phyloP scores from a whole-genome alignment of 352 stramenopile genomes.

The Phytophthora chlamydospora region DNA sequence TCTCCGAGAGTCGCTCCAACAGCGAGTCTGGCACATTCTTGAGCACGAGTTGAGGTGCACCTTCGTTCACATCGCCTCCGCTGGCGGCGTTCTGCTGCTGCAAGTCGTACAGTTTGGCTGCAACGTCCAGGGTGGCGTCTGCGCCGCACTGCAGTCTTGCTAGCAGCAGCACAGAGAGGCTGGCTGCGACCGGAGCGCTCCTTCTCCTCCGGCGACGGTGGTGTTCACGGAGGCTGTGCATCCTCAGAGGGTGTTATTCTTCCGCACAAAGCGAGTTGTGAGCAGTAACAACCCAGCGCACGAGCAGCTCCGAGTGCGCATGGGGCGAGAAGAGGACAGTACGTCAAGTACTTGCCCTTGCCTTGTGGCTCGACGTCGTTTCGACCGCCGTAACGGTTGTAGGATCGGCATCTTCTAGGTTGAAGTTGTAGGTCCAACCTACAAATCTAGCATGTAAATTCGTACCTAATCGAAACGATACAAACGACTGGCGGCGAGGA shows the following conservation, averaged over 20 bases:
- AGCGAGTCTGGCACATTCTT: slow-evolving; percentile 31
- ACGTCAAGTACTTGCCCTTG: not conserved
- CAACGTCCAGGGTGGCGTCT: slow-evolving; percentile 30
- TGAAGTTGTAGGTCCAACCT: too few species aligned
- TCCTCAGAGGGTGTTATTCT: slow-evolving; percentile 19
- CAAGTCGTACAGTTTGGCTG: slow-evolving; percentile 28
- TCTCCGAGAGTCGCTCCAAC: slow-evolving; percentile 30
- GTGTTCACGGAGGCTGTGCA: slow-evolving; percentile 7
- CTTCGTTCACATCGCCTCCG: not conserved
- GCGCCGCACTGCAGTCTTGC: slow-evolving; percentile 6
- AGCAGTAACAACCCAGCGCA: slow-evolving; percentile 20
- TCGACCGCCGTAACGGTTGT: slow-evolving; percentile 22
- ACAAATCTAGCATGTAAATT: not conserved
- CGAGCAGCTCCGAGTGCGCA: slow-evolving; percentile 15
- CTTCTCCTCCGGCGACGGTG: slow-evolving; percentile 13
- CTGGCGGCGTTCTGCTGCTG: slow-evolving; percentile 9
- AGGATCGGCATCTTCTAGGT: not conserved
- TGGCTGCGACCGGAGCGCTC: not conserved
- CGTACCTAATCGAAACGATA: too few species aligned
- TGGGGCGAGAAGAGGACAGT: slow-evolving; percentile 29
- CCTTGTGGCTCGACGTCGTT: slow-evolving; percentile 10
- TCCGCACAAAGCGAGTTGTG: slow-evolving; percentile 23
- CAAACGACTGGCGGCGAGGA: slow-evolving; percentile 14
- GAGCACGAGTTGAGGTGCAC: slow-evolving; percentile 21
- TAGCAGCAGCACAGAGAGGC: slow-evolving; percentile 13